A percentile compares a stretch with the other conserved stretches of the same genome.
Evolutionary conservation across 305 asterid species (phyloP).

Genomic region (Andrographis paniculata): DNA sequence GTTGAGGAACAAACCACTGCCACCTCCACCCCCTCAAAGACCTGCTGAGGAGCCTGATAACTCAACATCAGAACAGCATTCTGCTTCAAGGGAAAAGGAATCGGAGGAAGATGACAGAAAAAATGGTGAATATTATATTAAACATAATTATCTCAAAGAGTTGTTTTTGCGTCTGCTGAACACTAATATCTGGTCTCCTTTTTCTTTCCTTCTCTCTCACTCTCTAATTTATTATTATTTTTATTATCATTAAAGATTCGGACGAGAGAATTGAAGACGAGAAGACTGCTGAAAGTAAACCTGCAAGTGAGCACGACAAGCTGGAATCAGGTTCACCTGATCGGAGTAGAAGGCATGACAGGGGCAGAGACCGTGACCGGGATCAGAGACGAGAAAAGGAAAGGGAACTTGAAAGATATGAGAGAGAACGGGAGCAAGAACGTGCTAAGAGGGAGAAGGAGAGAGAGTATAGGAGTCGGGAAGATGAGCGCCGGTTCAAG

Average conservation of each 20-base stretch:
- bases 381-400: conserved; percentile 75
- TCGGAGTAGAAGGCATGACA: conserved; percentile 65
- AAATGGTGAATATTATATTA: conserved; percentile 34
- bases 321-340: conserved; percentile 75
- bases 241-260: conserved; percentile 31
- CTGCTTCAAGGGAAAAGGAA: conserved; percentile 58
- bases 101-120: conserved; percentile 43
- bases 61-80: conserved; percentile 52
- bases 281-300: conserved; percentile 63
- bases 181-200: conserved; percentile 12
- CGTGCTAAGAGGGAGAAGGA: conserved; percentile 96
- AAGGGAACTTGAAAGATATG: conserved; percentile 87
- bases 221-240: too few relatives aligned
- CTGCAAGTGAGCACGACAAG: conserved; percentile 55
- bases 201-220: too few relatives aligned
- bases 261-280: conserved; percentile 71
- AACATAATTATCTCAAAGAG: conserved; percentile 1
- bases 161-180: conserved; percentile 4
- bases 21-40: conserved; percentile 74
- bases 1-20: conserved; percentile 74
- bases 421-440: conserved; percentile 91
- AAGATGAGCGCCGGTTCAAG: conserved; percentile 91
- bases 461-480: conserved; percentile 81
- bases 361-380: conserved; percentile 74
- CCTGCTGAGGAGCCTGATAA: conserved; percentile 42